Conservation (phyloP, 257 asterid species). For the Echium plantagineum region DNA sequence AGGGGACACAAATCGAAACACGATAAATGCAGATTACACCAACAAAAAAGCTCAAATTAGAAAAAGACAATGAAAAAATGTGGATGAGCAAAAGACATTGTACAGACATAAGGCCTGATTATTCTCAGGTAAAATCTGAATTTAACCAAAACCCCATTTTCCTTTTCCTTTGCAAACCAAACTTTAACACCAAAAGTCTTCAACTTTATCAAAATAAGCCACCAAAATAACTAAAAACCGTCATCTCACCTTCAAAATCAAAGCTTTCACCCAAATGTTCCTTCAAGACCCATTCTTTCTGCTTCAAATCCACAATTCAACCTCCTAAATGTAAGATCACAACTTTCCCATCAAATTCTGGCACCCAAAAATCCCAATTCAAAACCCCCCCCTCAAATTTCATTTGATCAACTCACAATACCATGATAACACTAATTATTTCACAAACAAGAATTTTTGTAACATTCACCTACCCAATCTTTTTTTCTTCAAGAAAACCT, state of each 20-base stretch:
- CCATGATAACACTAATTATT: slow-evolving; percentile 6
- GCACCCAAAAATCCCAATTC: background rate
- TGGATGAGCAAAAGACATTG: background rate
- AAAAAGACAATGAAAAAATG: too few species aligned
- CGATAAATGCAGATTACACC: too few species aligned
- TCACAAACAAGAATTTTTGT: background rate
- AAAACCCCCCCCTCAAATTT: background rate
- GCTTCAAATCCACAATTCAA: slow-evolving; percentile 5
- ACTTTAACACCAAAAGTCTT: slow-evolving; percentile 1
- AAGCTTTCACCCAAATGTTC: slow-evolving; percentile 5
- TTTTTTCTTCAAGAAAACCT: background rate
- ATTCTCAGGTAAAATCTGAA: slow-evolving; percentile 1
- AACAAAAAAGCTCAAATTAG: too few species aligned
- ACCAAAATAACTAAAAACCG: slow-evolving; percentile 8
- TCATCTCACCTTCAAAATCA: slow-evolving; percentile 16
- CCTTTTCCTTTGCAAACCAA: slow-evolving; percentile 2
- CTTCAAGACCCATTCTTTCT: slow-evolving; percentile 1
- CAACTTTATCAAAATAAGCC: slow-evolving; percentile 8
- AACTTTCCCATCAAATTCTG: slow-evolving; percentile 3
- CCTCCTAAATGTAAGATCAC: slow-evolving; percentile 13
- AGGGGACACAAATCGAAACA: too few species aligned
- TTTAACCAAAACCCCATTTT: slow-evolving; percentile 10
- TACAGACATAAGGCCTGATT: background rate
- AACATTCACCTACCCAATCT: slow-evolving; percentile 3
- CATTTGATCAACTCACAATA: slow-evolving; percentile 11